Percentiles rank a stretch among this genome's conserved stretches.
Conservation (phyloP, 257 asterid genomes). For the Solanum gracilifrons region DNA sequence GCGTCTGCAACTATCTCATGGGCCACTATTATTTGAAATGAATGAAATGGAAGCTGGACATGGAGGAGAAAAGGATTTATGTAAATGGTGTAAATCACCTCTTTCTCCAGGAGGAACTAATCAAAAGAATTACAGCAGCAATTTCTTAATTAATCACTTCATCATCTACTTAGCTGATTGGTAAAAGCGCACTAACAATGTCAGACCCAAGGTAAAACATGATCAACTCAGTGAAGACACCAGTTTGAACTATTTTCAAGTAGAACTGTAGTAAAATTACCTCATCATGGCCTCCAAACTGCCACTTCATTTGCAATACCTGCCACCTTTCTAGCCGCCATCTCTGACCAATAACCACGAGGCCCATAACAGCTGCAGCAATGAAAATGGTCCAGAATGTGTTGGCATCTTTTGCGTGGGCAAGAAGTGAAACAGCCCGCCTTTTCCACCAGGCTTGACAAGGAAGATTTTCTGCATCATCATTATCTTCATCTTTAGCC, state of each 20-base stretch:
- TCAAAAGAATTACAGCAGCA: not conserved
- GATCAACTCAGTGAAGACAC: not conserved
- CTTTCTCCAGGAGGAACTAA: not conserved
- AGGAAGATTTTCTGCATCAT: slow-evolving; percentile 48
- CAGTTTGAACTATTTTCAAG: not conserved
- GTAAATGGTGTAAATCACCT: not conserved
- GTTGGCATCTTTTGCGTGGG: slow-evolving; percentile 74
- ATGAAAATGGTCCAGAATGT: slow-evolving; percentile 70
- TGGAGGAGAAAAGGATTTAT: no score
- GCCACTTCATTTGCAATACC: slow-evolving; percentile 55
- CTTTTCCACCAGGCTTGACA: slow-evolving; percentile 95
- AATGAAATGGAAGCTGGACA: not conserved
- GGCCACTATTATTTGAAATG: not conserved
- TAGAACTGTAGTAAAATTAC: slow-evolving; percentile 14
- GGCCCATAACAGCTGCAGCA: slow-evolving; percentile 88
- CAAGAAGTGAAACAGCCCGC: slow-evolving; percentile 46
- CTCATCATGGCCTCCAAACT: slow-evolving; percentile 35
- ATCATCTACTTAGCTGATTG: not conserved
- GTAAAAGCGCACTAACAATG: not conserved
- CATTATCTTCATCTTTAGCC: slow-evolving; percentile 19
- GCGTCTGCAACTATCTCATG: not conserved
- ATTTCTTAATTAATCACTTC: not conserved
- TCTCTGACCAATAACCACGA: slow-evolving; percentile 64
- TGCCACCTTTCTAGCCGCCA: slow-evolving; percentile 81
- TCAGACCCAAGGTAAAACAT: not conserved